phyloP scores from a whole-genome alignment of 805 yeast genomes.

The Naumovozyma castellii region DNA sequence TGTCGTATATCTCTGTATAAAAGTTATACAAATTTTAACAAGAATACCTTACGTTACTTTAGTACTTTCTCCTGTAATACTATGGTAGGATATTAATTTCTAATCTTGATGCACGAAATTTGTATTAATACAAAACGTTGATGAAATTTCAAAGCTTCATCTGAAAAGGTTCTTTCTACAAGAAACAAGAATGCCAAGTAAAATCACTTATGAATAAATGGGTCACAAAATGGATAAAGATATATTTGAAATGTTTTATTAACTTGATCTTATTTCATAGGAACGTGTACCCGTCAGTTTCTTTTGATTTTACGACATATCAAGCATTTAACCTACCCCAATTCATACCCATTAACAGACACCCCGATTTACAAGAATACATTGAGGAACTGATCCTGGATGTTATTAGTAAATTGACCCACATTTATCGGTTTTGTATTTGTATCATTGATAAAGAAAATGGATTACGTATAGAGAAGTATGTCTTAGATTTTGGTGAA shows the following conservation, averaged over 20 bases:
- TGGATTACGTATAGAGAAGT: conserved; percentile 19
- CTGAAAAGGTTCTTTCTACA: no score
- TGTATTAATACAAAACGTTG: no score
- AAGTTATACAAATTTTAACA: neutral
- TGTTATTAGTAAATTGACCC: conserved; percentile 16
- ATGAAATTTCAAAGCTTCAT: no score
- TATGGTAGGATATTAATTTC: no score
- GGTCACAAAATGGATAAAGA: conserved; percentile 22
- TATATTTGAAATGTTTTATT: conserved; percentile 32
- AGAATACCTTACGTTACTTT: no score
- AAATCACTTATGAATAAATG: conserved; percentile 17
- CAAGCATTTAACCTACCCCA: conserved; percentile 36
- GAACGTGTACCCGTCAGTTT: conserved; percentile 29
- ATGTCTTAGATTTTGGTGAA: conserved; percentile 27
- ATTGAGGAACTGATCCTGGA: conserved; percentile 28
- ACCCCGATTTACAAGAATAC: conserved; percentile 36
- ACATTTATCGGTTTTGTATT: conserved; percentile 17
- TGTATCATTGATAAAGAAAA: conserved; percentile 17
- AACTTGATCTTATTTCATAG: conserved; percentile 31
- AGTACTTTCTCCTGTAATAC: no score
- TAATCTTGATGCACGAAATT: no score
- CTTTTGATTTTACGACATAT: conserved; percentile 30
- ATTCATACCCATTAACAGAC: conserved; percentile 36
- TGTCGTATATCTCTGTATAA: neutral
- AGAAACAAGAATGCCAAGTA: no score